Evolutionary conservation across 345 rosid species (phyloP).

Genomic region (Brassica juncea): DNA sequence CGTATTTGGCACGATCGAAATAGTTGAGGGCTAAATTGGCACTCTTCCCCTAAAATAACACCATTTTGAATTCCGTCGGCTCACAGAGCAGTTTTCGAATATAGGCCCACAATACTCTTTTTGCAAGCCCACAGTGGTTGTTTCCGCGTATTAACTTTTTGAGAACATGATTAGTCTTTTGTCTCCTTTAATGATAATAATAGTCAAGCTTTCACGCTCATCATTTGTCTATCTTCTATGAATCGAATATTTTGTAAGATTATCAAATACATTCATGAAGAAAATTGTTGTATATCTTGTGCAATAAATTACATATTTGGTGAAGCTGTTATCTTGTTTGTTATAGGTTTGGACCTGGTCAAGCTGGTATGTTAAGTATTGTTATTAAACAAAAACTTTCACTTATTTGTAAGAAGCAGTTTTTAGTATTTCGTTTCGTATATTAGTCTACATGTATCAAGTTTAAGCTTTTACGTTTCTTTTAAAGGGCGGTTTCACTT

Average conservation of each 20-base stretch:
- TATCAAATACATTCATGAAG: background rate
- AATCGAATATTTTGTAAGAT: background rate
- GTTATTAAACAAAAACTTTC: background rate
- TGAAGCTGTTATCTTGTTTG: background rate
- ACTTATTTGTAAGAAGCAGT: background rate
- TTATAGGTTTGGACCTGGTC: background rate
- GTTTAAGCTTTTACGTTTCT: background rate
- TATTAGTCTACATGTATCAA: background rate
- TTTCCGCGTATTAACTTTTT: background rate
- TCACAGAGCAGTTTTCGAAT: background rate
- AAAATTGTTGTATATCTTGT: background rate
- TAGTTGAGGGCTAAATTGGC: too few relatives aligned
- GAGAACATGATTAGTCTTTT: background rate
- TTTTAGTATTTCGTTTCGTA: too few relatives aligned
- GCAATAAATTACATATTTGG: background rate
- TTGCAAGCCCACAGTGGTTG: background rate
- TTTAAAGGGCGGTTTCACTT: background rate
- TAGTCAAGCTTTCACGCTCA: constrained; percentile 7
- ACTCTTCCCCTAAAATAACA: too few relatives aligned
- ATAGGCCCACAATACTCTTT: background rate
- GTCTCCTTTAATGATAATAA: background rate
- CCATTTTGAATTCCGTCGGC: background rate
- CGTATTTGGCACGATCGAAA: too few relatives aligned
- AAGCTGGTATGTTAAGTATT: background rate
- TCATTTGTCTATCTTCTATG: background rate